These are phyloP conservation scores for Simplicillium aogashimaense DNA, from an alignment of 2,329 filamentous ascomycete genomes.

Conservation along the genomic window DNA sequence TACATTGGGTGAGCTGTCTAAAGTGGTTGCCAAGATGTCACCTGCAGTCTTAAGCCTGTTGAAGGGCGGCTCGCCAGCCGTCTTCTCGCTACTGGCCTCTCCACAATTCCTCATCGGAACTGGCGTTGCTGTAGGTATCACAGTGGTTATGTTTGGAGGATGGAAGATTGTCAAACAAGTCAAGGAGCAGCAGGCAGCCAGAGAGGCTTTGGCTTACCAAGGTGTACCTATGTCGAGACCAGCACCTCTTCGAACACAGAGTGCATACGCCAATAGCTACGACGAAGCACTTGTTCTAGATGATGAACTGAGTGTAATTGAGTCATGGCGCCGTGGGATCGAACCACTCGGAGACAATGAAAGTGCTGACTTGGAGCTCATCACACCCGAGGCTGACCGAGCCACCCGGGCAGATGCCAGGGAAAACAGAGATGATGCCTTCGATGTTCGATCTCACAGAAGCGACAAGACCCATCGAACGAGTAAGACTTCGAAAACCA, in stretches of 20 bases:
- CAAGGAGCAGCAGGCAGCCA: slow-evolving; percentile 26
- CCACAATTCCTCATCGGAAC: slow-evolving; percentile 93
- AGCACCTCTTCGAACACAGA: slow-evolving; percentile 15
- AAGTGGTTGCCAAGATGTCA: slow-evolving; percentile 71
- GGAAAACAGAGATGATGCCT: slow-evolving; percentile 25
- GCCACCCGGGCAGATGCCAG: slow-evolving; percentile 25
- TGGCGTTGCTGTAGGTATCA: slow-evolving; percentile 83
- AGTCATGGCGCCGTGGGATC: slow-evolving; percentile 50
- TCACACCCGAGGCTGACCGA: slow-evolving; percentile 44
- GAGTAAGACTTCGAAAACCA: slow-evolving; percentile 8
- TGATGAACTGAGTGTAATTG: slow-evolving; percentile 48
- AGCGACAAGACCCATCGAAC: slow-evolving; percentile 13
- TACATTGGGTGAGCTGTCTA: slow-evolving; percentile 83
- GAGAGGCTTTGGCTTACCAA: slow-evolving; percentile 18
- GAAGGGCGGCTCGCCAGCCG: slow-evolving; percentile 72
- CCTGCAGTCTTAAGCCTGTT: slow-evolving; percentile 67
- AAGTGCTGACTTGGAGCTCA: slow-evolving; percentile 44
- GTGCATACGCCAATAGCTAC: slow-evolving; percentile 22
- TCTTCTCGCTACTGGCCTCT: slow-evolving; percentile 77
- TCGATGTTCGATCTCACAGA: slow-evolving; percentile 25
- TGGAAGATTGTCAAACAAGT: slow-evolving; percentile 97
- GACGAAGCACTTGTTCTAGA: slow-evolving; percentile 49
- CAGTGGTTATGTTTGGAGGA: slow-evolving; percentile 87
- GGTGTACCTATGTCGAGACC: slow-evolving; percentile 13
- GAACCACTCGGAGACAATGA: slow-evolving; percentile 34